phyloP scores from a whole-genome alignment of 805 yeast genomes.

The Schwanniomyces occidentalis region DNA sequence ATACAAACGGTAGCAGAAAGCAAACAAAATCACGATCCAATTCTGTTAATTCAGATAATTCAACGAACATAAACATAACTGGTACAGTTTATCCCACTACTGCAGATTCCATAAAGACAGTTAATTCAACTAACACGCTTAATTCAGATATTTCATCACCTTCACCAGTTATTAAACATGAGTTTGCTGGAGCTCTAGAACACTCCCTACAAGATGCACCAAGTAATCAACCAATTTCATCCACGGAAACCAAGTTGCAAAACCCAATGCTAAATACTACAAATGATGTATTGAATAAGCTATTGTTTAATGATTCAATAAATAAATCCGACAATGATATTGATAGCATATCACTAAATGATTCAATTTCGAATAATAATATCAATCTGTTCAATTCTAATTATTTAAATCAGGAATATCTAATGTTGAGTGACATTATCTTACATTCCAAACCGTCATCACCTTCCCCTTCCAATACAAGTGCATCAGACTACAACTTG shows the following conservation, averaged over 20 bases:
- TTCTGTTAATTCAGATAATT: background rate
- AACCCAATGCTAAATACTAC: conserved; percentile 28
- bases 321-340: conserved; percentile 6
- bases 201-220: background rate
- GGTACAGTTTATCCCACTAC: background rate
- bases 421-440: conserved; percentile 51
- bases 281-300: conserved; percentile 24
- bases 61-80: background rate
- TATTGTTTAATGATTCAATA: conserved; percentile 14
- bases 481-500: conserved; percentile 15
- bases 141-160: too few relatives aligned
- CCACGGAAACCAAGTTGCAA: background rate
- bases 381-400: conserved; percentile 37
- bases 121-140: background rate
- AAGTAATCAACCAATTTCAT: background rate
- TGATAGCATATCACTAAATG: conserved; percentile 13
- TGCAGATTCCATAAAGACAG: background rate
- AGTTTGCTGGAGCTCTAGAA: background rate
- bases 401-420: conserved; percentile 51
- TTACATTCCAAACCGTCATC: conserved; percentile 39
- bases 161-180: background rate
- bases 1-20: background rate
- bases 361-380: conserved; percentile 5
- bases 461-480: conserved; percentile 38
- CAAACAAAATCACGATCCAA: background rate